These are phyloP conservation scores for Apophysomyces elegans DNA, from an alignment of 371 early-diverging fungal species.

Conservation along the genomic window DNA sequence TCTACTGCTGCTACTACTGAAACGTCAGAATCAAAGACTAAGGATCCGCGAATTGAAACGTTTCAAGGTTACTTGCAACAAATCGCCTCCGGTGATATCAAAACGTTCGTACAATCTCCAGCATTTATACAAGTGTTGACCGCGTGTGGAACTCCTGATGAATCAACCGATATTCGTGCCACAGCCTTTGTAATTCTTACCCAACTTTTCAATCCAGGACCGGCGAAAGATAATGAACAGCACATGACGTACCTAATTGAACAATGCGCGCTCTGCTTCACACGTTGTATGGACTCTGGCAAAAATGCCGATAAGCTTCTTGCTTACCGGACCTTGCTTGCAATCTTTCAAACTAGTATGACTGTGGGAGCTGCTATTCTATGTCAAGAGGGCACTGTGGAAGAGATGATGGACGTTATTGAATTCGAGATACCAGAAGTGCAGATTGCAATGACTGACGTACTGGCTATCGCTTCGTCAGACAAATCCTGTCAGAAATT, in stretches of 20 bases:
- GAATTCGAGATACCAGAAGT: constrained; percentile 69
- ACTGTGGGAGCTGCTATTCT: constrained; percentile 67
- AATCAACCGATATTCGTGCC: constrained; percentile 31
- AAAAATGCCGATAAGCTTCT: constrained; percentile 45
- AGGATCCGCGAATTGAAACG: constrained; percentile 15
- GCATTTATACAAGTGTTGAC: constrained; percentile 38
- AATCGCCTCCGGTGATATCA: constrained; percentile 22
- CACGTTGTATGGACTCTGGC: constrained; percentile 45
- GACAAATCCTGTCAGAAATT: constrained; percentile 65
- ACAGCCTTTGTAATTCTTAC: constrained; percentile 48
- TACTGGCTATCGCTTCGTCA: constrained; percentile 69
- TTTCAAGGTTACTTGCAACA: constrained; percentile 28
- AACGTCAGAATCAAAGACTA: not conserved
- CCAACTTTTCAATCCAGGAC: constrained; percentile 36
- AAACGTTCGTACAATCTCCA: constrained; percentile 29
- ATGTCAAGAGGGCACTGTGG: constrained; percentile 64
- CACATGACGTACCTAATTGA: constrained; percentile 36
- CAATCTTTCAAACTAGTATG: constrained; percentile 66
- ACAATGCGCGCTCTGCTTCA: constrained; percentile 46
- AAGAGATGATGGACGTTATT: constrained; percentile 71
- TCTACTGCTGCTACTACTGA: not conserved
- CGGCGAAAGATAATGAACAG: constrained; percentile 32
- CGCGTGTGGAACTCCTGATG: constrained; percentile 35
- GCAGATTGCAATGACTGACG: constrained; percentile 64
- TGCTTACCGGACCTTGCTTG: constrained; percentile 61